Percentiles rank a stretch among this genome's conserved stretches.
Evolutionary conservation across 1,139 yeast species (phyloP).

Genomic region (Hanseniaspora uvarum): DNA sequence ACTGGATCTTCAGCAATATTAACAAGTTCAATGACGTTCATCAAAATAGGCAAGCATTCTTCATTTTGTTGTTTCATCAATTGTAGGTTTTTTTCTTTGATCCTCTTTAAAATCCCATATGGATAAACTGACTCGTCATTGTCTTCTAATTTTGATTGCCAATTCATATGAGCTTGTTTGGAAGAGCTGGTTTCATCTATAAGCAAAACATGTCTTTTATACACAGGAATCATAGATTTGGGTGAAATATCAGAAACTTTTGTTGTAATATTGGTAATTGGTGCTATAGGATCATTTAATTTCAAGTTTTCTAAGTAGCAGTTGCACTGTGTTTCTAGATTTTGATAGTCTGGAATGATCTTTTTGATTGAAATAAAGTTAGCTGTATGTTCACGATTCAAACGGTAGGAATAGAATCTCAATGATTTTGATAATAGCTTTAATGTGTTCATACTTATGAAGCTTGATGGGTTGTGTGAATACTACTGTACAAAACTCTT

Average conservation of each 20-base stretch:
- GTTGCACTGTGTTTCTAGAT: conserved; percentile 4
- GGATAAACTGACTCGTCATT: conserved; percentile 21
- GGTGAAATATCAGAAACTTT: conserved; percentile 15
- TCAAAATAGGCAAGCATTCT: conserved; percentile 19
- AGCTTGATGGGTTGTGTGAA: too few species aligned
- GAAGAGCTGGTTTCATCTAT: conserved; percentile 20
- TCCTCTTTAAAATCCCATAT: conserved; percentile 19
- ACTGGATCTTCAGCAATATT: neutral
- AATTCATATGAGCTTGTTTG: conserved; percentile 18
- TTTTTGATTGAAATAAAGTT: conserved; percentile 5
- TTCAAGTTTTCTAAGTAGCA: conserved; percentile 3
- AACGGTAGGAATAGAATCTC: neutral
- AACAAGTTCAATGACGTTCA: conserved; percentile 22
- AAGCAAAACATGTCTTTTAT: conserved; percentile 24
- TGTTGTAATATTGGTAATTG: conserved; percentile 1
- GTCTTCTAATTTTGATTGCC: conserved; percentile 24
- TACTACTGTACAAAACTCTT: too few species aligned
- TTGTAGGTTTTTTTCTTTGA: conserved; percentile 8
- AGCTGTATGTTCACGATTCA: neutral
- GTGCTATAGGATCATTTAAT: neutral
- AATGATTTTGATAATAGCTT: neutral
- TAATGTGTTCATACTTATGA: neutral
- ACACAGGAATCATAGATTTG: conserved; percentile 20
- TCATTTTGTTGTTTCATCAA: conserved; percentile 20
- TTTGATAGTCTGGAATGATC: neutral